Percentiles rank a stretch among this genome's conserved stretches.
These are phyloP conservation scores for Coemansia sp. DNA, from an alignment of 192 early-diverging fungal species.

Conservation along the genomic window DNA sequence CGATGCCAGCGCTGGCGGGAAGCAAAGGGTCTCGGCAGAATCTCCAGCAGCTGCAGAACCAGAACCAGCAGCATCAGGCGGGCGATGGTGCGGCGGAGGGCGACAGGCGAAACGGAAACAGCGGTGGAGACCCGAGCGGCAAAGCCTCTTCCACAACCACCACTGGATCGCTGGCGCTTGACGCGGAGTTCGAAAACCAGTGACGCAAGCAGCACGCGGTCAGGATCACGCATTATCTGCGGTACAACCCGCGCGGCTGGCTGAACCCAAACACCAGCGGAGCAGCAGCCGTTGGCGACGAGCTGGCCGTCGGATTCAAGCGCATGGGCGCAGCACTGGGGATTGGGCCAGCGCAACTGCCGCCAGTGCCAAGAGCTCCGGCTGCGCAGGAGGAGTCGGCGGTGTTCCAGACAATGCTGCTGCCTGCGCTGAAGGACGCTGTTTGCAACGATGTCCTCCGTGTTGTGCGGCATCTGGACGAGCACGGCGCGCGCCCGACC, in stretches of 20 bases:
- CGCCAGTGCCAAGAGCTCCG: not conserved
- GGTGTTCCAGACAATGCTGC: slow-evolving; percentile 22
- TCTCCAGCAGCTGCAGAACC: not conserved
- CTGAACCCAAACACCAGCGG: slow-evolving; percentile 11
- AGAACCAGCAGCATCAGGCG: slow-evolving; percentile 10
- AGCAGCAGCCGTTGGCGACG: slow-evolving; percentile 1
- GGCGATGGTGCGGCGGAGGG: no score
- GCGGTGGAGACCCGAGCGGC: no score
- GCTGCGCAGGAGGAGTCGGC: not conserved
- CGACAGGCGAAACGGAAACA: no score
- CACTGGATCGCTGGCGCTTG: slow-evolving; percentile 33
- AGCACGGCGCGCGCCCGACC: slow-evolving; percentile 29
- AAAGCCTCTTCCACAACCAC: slow-evolving; percentile 1
- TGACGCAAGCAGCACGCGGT: slow-evolving; percentile 40
- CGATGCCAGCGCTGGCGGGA: not conserved
- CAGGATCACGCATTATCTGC: slow-evolving; percentile 32
- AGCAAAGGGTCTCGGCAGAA: not conserved
- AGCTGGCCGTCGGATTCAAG: slow-evolving; percentile 3
- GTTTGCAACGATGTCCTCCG: slow-evolving; percentile 13
- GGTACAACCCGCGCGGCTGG: slow-evolving; percentile 47
- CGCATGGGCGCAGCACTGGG: slow-evolving; percentile 8
- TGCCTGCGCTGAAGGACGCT: slow-evolving; percentile 13
- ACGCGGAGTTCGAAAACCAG: slow-evolving; percentile 32
- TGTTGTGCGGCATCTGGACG: slow-evolving; percentile 16
- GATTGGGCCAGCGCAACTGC: not conserved